A percentile compares a stretch with the other conserved stretches of the same genome.
Conservation (phyloP, 306 rosid species). For the Delonix regia region DNA sequence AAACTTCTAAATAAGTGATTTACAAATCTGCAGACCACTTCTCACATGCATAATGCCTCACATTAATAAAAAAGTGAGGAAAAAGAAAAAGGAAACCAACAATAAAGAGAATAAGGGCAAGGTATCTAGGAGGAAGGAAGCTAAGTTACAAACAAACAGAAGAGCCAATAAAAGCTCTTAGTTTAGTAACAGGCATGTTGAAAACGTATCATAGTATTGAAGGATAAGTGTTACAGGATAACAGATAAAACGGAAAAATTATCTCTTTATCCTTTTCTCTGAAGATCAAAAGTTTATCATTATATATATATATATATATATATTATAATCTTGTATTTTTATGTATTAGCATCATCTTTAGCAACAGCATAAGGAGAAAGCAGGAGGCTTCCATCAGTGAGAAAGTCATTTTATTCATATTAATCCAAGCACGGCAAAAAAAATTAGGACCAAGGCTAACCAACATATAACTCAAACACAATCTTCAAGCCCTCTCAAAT, state of each 20-base stretch:
- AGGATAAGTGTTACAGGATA: not conserved
- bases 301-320: not conserved
- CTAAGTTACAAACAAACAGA: slow-evolving; percentile 16
- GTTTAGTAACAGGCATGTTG: not conserved
- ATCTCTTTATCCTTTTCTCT: not conserved
- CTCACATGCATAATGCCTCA: not conserved
- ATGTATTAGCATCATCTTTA: not conserved
- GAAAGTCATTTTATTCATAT: not conserved
- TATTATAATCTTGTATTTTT: not conserved
- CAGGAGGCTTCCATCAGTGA: not conserved
- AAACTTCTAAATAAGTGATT: slow-evolving; percentile 17
- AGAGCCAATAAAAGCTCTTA: not conserved
- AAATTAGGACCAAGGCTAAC: not conserved
- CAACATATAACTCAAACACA: not conserved
- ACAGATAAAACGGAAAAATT: not conserved
- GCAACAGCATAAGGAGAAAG: not conserved
- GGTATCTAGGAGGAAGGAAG: slow-evolving; percentile 22
- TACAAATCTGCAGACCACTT: not conserved
- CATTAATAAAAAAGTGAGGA: too few relatives aligned
- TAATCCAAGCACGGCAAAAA: not conserved
- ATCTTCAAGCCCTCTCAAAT: not conserved
- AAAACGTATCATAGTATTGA: not conserved
- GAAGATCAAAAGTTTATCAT: not conserved
- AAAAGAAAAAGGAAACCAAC: not conserved
- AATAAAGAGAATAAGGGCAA: not conserved